Evolutionary conservation across 345 rosid species (phyloP).

Genomic region (Theobroma cacao): DNA sequence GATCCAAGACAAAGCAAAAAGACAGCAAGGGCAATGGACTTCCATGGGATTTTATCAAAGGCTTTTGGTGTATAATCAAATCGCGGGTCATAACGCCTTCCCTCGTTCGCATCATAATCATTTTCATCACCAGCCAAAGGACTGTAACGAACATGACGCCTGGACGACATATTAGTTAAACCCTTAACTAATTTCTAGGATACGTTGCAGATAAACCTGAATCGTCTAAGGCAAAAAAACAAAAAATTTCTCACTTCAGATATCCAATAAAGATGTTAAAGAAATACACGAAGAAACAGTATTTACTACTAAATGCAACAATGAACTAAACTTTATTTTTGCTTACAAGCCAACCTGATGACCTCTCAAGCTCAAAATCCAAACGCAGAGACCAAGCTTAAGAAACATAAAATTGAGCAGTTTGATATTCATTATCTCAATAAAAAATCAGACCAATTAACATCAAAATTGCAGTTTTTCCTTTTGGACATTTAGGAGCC

Average conservation of each 20-base stretch:
- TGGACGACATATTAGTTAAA: slow-evolving; percentile 48
- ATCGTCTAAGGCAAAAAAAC: not conserved
- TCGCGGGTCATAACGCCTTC: slow-evolving; percentile 51
- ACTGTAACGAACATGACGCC: slow-evolving; percentile 49
- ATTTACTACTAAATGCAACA: not conserved
- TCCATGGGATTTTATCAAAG: slow-evolving; percentile 77
- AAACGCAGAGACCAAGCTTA: not conserved
- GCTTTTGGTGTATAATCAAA: slow-evolving; percentile 67
- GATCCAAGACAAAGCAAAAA: slow-evolving; percentile 68
- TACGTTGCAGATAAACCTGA: not conserved
- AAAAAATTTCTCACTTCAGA: not conserved
- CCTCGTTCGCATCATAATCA: slow-evolving; percentile 30
- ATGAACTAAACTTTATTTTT: not conserved
- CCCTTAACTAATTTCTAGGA: slow-evolving; percentile 6
- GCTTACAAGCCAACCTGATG: not conserved
- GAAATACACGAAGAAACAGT: not conserved
- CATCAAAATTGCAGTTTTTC: not conserved
- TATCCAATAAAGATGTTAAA: not conserved
- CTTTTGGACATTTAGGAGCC: too few relatives aligned
- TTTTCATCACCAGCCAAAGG: slow-evolving; percentile 61
- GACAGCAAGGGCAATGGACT: slow-evolving; percentile 69
- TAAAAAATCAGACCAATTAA: not conserved
- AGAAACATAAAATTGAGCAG: not conserved
- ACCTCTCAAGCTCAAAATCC: slow-evolving; percentile 1
- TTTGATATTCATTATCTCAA: not conserved